Conservation (phyloP, 768 basidiomycete genomes). For the Neoboletus magnificus region DNA sequence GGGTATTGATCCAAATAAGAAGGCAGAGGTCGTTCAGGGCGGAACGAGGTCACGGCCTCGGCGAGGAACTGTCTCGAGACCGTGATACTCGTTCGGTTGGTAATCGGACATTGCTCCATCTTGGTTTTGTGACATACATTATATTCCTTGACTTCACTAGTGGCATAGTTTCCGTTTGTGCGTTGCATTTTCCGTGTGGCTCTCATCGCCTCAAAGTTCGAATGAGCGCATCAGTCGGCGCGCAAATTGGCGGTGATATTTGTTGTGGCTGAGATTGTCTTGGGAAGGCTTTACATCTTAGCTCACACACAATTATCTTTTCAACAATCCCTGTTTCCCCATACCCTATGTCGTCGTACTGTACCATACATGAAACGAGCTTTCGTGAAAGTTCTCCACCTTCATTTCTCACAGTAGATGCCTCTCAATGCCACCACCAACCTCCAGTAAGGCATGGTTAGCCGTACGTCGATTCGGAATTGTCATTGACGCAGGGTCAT, state of each 20-base stretch:
- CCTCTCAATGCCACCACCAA: conserved; percentile 70
- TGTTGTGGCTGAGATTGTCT: conserved; percentile 5
- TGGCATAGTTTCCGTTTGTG: not conserved
- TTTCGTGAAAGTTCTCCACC: conserved; percentile 19
- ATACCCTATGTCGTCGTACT: not conserved
- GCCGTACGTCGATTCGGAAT: conserved; percentile 82
- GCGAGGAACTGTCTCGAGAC: conserved; percentile 18
- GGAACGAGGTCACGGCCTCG: conserved; percentile 33
- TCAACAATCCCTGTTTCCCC: not conserved
- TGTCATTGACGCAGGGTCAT: conserved; percentile 98
- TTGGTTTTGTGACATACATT: not conserved
- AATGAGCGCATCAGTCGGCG: not conserved
- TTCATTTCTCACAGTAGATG: conserved; percentile 27
- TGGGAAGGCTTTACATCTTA: not conserved
- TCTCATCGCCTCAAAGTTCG: not conserved
- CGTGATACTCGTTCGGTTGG: conserved; percentile 2
- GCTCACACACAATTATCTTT: not conserved
- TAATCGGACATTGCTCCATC: conserved; percentile 10
- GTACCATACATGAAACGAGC: conserved; percentile 9
- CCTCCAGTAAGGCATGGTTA: conserved; percentile 70
- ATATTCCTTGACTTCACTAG: not conserved
- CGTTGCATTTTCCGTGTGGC: not conserved
- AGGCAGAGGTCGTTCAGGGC: conserved; percentile 12
- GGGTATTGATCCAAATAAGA: conserved; percentile 28
- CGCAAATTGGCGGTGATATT: not conserved